Percentiles rank a stretch among this genome's conserved stretches.
phyloP scores from a whole-genome alignment of 2,329 filamentous ascomycete genomes.

The Colletotrichum karsti region DNA sequence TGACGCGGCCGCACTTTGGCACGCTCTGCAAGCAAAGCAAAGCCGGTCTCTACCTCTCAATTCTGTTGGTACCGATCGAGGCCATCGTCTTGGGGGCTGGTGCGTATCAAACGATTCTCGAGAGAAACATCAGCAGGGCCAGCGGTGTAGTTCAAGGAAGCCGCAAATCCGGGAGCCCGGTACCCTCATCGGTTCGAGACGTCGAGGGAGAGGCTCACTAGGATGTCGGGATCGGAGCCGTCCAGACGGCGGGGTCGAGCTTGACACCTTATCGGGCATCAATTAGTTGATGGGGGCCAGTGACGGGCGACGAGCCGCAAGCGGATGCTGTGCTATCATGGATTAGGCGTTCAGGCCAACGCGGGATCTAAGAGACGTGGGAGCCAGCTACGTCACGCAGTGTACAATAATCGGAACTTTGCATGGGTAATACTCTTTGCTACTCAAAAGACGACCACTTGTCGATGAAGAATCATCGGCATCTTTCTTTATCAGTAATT shows the following conservation, averaged over 20 bases:
- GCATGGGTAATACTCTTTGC: background rate
- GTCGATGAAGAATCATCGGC: background rate
- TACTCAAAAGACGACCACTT: background rate
- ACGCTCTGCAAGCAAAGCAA: slow-evolving; percentile 65
- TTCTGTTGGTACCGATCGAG: slow-evolving; percentile 67
- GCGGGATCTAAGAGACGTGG: background rate
- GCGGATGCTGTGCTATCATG: background rate
- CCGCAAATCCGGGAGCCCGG: slow-evolving; percentile 43
- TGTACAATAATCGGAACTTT: background rate
- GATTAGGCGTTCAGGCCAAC: background rate
- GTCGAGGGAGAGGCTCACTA: slow-evolving; percentile 11
- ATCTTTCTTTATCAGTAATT: background rate
- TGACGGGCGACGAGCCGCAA: background rate
- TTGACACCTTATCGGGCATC: background rate
- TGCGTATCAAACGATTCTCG: slow-evolving; percentile 52
- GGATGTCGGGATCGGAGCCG: background rate
- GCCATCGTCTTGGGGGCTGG: slow-evolving; percentile 55
- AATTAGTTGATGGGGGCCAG: background rate
- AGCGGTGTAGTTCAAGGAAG: slow-evolving; percentile 32
- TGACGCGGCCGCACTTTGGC: slow-evolving; percentile 60
- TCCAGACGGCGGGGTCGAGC: background rate
- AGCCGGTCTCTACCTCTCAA: slow-evolving; percentile 60
- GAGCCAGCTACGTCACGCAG: background rate
- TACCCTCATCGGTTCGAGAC: slow-evolving; percentile 23
- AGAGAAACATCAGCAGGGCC: slow-evolving; percentile 50